Base-by-base conservation (phyloP, 306 rosid species). In the Sophora flavescens region DNA sequence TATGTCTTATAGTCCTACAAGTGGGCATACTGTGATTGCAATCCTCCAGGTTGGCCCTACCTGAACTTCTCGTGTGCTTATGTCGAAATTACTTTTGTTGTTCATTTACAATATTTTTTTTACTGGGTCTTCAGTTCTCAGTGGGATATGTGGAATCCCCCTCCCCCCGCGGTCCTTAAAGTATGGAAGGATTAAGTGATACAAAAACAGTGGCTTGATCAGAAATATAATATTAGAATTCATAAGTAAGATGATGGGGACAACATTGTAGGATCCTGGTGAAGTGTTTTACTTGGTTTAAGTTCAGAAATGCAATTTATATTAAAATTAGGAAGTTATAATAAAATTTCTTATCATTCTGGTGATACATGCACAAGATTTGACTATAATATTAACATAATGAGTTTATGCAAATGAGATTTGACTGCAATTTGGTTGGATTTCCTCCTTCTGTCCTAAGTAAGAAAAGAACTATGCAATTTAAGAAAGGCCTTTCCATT, bases 1-100 rank as follows among this genome's bases (percentile, higher is more conserved):
- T 63, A 95, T 95, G 99, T 81, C 93, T 63, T 95, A 95, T 75
- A 89, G 96, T 77, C 97, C 97, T 64, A 92, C 96, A 26, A 84
- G 90, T 81, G 97, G 89, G 52, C 99, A 92, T 87, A 84, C 96
- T 59, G 97, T 95, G 76, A 81, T 95, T 60, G 97, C 93, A 36
- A 86, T 95, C 38, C 92, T 90, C 69, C 93, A 90, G 97, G 97
- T 95, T 79, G 76, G 84, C 70, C 71, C 42, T 63, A 9, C 62
- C 53, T 22, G 56, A 52, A 58, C 64, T 73, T 74, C 32, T 77
- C 66, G 52, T 50, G 52, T 59, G 70, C 15, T 11, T 75, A 62
- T 78, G 15, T 56, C 13, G n/a, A 41, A 30, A 48, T 50, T 52
- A 5, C 6, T 48, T 14, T 77, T n/a, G 15, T 56, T 63, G 7